phyloP scores from a whole-genome alignment of 495 filamentous ascomycete species.

The Aspergillus nanangensis region DNA sequence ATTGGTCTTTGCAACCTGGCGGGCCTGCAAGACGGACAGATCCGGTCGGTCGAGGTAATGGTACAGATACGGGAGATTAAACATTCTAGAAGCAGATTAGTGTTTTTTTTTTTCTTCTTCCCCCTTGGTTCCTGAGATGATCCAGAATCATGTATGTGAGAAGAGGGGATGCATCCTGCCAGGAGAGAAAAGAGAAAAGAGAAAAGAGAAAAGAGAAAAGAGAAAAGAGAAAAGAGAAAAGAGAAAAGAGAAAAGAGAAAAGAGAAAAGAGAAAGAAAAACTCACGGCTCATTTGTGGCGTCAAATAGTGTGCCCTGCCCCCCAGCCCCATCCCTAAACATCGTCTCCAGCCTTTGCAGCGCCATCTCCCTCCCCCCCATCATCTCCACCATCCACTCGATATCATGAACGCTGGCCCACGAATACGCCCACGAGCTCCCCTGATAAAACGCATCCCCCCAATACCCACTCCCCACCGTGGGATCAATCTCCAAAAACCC shows the following conservation, averaged over 20 bases:
- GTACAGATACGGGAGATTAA: constrained; percentile 67
- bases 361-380: constrained; percentile 47
- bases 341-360: constrained; percentile 34
- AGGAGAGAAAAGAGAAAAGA: too few species aligned
- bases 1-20: constrained; percentile 33
- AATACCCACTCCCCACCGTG: constrained; percentile 51
- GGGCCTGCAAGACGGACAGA: constrained; percentile 34
- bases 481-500: constrained; percentile 61
- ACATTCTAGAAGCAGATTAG: constrained; percentile 32
- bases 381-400: constrained; percentile 50
- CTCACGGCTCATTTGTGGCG: constrained; percentile 61
- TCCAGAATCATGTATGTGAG: too few species aligned
- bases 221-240: too few species aligned
- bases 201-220: too few species aligned
- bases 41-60: constrained; percentile 62
- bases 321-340: constrained; percentile 43
- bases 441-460: constrained; percentile 60
- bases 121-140: too few species aligned
- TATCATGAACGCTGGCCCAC: constrained; percentile 66
- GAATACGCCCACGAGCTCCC: constrained; percentile 66
- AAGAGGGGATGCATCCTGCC: too few species aligned
- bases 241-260: too few species aligned
- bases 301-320: constrained; percentile 57
- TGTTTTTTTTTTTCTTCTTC: too few species aligned
- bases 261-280: too few species aligned